These are phyloP conservation scores for Phytophthora multivora DNA, from an alignment of 352 stramenopile genomes.

Conservation along the genomic window DNA sequence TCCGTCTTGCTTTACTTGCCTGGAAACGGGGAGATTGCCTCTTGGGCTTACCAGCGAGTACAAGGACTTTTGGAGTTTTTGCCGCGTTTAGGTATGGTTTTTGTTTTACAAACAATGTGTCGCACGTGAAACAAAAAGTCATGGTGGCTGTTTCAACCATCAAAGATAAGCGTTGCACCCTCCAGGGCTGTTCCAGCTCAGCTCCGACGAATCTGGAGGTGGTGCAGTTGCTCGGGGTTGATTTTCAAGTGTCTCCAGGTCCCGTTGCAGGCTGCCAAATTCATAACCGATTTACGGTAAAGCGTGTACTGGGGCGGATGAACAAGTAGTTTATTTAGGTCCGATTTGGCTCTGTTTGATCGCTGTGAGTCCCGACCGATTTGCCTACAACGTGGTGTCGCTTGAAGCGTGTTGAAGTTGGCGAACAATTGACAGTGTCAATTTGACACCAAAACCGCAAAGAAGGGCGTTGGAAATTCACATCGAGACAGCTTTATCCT, in stretches of 20 bases:
- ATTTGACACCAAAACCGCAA: slow-evolving; percentile 18
- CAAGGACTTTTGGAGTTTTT: background rate
- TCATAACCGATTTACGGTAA: too few relatives aligned
- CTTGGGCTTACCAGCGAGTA: background rate
- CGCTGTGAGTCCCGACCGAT: background rate
- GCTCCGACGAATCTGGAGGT: background rate
- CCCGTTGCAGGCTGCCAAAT: too few relatives aligned
- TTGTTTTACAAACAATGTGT: slow-evolving; percentile 1
- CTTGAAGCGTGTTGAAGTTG: slow-evolving; percentile 22
- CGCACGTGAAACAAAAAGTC: slow-evolving; percentile 8
- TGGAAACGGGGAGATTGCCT: slow-evolving; percentile 3
- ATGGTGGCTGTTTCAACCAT: slow-evolving; percentile 12
- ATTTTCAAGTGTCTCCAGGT: slow-evolving; percentile 2
- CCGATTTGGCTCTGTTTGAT: background rate
- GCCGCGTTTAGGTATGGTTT: too few relatives aligned
- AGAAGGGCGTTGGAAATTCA: slow-evolving; percentile 12
- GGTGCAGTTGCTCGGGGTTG: background rate
- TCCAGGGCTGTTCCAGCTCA: slow-evolving; percentile 14
- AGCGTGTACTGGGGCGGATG: background rate
- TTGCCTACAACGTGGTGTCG: slow-evolving; percentile 6
- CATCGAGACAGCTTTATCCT: slow-evolving; percentile 11
- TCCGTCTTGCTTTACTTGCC: background rate
- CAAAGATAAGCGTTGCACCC: background rate
- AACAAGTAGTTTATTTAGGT: background rate
- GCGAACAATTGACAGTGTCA: slow-evolving; percentile 17